phyloP scores from a whole-genome alignment of 2,329 filamentous ascomycete species.

The Exophiala mesophila region DNA sequence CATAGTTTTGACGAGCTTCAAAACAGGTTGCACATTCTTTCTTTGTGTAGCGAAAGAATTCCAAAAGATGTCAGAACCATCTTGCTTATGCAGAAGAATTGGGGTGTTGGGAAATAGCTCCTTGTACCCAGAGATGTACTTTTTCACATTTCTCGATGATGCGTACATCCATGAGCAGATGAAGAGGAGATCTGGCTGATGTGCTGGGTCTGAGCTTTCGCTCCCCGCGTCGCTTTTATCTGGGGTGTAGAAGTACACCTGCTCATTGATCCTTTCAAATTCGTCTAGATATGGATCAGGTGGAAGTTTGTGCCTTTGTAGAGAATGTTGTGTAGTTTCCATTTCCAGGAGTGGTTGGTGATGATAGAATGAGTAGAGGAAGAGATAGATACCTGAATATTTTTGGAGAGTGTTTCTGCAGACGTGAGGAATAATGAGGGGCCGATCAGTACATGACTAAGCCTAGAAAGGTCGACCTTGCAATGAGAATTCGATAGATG shows the following conservation, averaged over 20 bases:
- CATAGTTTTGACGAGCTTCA: constrained; percentile 37
- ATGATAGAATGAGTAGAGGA: too few species aligned
- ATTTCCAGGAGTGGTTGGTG: too few species aligned
- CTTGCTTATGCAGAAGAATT: constrained; percentile 46
- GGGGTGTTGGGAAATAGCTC: constrained; percentile 41
- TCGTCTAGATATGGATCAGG: constrained; percentile 12
- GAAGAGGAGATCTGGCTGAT: constrained; percentile 43
- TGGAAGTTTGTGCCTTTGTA: too few species aligned
- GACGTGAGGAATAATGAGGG: too few species aligned
- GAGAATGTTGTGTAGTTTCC: too few species aligned
- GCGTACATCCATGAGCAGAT: constrained; percentile 51
- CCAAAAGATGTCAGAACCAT: constrained; percentile 36
- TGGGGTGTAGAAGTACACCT: constrained; percentile 16
- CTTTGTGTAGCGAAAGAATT: constrained; percentile 28
- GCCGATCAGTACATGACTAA: too few species aligned
- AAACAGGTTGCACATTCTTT: constrained; percentile 37
- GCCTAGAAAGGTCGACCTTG: too few species aligned
- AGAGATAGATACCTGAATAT: too few species aligned
- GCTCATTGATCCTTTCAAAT: constrained; percentile 13
- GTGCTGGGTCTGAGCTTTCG: background rate
- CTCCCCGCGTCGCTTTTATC: background rate
- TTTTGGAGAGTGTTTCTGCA: too few species aligned
- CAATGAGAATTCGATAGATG: too few species aligned
- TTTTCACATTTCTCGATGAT: constrained; percentile 47
- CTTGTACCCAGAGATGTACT: constrained; percentile 48